Evolutionary conservation across 768 basidiomycete genomes (phyloP).

Genomic region (Mycena belliarum): DNA sequence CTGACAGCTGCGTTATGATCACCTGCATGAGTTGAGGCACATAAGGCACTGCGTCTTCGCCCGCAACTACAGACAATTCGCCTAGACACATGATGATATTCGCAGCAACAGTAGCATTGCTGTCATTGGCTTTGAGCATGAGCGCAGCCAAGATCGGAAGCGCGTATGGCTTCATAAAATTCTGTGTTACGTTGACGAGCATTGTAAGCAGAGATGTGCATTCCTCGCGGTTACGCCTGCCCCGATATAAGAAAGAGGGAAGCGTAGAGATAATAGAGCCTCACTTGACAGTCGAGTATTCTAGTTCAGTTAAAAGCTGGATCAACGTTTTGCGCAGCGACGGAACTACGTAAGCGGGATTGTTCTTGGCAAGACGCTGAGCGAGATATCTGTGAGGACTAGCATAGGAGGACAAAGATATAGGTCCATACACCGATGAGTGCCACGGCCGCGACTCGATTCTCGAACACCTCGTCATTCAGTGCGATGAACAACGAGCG

Average conservation of each 20-base stretch:
- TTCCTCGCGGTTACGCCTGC: conserved; percentile 85
- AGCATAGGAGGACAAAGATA: neutral
- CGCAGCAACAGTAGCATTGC: conserved; percentile 85
- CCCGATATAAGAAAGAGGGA: neutral
- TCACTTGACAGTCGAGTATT: conserved; percentile 87
- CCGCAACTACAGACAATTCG: conserved; percentile 89
- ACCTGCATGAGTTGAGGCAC: conserved; percentile 89
- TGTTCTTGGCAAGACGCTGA: conserved; percentile 82
- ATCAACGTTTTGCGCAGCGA: conserved; percentile 93
- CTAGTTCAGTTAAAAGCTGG: conserved; percentile 93
- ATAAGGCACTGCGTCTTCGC: conserved; percentile 84
- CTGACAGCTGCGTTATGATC: conserved; percentile 86
- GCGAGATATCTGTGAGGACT: neutral
- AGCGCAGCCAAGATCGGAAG: conserved; percentile 93
- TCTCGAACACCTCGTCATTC: conserved; percentile 95
- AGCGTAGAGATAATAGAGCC: neutral
- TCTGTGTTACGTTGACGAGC: conserved; percentile 88
- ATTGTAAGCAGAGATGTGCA: conserved; percentile 88
- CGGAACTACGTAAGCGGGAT: conserved; percentile 99
- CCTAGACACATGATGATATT: conserved; percentile 94
- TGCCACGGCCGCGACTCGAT: conserved; percentile 85
- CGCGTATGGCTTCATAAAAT: conserved; percentile 94
- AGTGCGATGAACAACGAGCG: conserved; percentile 94
- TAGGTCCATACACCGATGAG: conserved; percentile 65
- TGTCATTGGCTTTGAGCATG: conserved; percentile 84